Base-by-base conservation (phyloP, 1,284 basidiomycete species). In the Coniferiporia sulphurascens region DNA sequence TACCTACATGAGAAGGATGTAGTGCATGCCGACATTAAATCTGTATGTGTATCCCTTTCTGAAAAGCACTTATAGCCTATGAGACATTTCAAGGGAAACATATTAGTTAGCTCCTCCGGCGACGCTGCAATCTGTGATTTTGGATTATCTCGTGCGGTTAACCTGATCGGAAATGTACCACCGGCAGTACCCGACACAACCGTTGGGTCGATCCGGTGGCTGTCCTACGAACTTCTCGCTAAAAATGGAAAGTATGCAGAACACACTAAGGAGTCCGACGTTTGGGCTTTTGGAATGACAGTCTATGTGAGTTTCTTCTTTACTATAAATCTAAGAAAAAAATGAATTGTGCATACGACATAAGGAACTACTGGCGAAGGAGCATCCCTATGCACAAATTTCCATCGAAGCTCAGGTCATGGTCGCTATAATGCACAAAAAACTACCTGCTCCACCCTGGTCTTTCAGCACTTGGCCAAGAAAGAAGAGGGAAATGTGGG, bases 21-120 rank as follows among this genome's bases (percentile, higher is more conserved):
- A 6, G 52, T 62, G 10, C 61, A 62, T 22, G 51, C 61, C 10
- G 61, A 62, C 50, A 35, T 62, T n/a, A 62, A 62, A 49, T 52
- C 57, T 21, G 61, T 62, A 27, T 13, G 54, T 56, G 12, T 7
- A 1, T 2, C 22, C 38, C 46, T 13, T 6, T 0, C 8, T 10
- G 19, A 12, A n/a, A 21, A 48, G 0, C 41, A 3, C 48, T 35
- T 22, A 7, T 32, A n/a, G 38, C 36, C 27, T 15, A 19, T 5
- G 45, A 1, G 19, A 15, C 9, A 2, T 46, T 2, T 35, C 27
- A 41, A 62, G 58, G 61, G 52, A n/a, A 62, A 62, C 41, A 36
- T 62, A n/a, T 32, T 62, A 8, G 48, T 59, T 22, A 56, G 48
- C 7, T 7, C 21, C 10, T 7, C 4, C 27, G 53, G 48, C 12